Percentiles rank a stretch among this genome's conserved stretches.
These are phyloP conservation scores for Chiua virens DNA, from an alignment of 768 basidiomycete species.

Conservation along the genomic window DNA sequence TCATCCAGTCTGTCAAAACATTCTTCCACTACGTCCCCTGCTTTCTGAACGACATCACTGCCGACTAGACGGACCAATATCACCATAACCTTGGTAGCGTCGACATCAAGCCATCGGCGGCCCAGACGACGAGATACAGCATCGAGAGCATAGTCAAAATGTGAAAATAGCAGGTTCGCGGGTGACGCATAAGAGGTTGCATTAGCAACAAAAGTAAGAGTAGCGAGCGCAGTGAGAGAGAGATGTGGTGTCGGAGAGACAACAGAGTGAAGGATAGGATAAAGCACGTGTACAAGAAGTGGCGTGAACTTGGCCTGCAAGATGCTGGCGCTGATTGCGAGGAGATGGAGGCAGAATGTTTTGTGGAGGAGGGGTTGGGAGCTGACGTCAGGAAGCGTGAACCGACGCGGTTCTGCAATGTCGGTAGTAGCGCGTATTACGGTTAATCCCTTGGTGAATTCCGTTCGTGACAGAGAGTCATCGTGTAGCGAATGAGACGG, in stretches of 20 bases:
- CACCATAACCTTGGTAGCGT: slow-evolving; percentile 86
- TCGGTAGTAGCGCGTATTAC: slow-evolving; percentile 59
- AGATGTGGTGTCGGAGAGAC: slow-evolving; percentile 70
- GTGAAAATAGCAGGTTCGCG: slow-evolving; percentile 84
- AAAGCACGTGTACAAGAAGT: slow-evolving; percentile 75
- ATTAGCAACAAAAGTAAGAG: slow-evolving; percentile 69
- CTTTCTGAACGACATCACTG: slow-evolving; percentile 79
- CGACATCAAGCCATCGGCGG: slow-evolving; percentile 77
- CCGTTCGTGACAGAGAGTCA: slow-evolving; percentile 47
- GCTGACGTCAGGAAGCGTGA: slow-evolving; percentile 25
- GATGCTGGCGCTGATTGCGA: slow-evolving; percentile 71
- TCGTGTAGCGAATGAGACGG: slow-evolving; percentile 12
- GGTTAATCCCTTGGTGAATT: slow-evolving; percentile 66
- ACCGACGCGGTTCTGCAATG: slow-evolving; percentile 38
- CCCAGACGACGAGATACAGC: slow-evolving; percentile 83
- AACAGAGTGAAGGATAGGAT: slow-evolving; percentile 84
- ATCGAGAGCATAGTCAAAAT: slow-evolving; percentile 96
- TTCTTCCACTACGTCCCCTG: slow-evolving; percentile 94
- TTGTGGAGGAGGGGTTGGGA: slow-evolving; percentile 68
- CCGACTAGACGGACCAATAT: slow-evolving; percentile 88
- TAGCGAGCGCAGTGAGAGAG: slow-evolving; percentile 71
- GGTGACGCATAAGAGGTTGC: slow-evolving; percentile 86
- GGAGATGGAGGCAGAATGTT: slow-evolving; percentile 67
- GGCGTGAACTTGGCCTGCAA: slow-evolving; percentile 70
- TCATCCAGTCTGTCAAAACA: slow-evolving; percentile 97